Base-by-base conservation (phyloP, 83 land plant species). In the Picea abies region DNA sequence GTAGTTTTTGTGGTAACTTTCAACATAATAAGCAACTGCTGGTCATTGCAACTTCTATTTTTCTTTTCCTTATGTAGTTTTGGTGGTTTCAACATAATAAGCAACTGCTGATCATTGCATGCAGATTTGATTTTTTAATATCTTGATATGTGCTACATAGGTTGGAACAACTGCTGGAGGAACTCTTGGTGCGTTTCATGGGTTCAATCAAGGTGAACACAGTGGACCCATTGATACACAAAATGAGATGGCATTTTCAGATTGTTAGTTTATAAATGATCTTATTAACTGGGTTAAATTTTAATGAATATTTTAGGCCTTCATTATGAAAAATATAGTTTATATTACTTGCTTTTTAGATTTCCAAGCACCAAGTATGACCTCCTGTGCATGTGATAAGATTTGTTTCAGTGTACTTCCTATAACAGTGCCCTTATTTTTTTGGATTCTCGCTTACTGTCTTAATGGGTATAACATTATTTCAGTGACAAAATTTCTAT, bases 141-240 rank as follows among this genome's bases (percentile, higher is more conserved):
- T 70, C 37, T 41, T 41, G 47, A 41, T 70, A 16, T 37, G 19
- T 70, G 75, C 44, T 26, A 15, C 75, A 32, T 20, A 70, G 75
- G 75, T 70, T 70, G 75, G 75, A 70, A 37, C 75, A 70, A 15
- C 75, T 70, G 75, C 75, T 70, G 75, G 75, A 15, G 75, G 75
- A 70, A 70, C 75, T 70, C 75, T 70, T 37, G 44, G 75, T 70
- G 75, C 75, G 14, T 70, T 70, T 70, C 75, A 70, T 70, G 75
- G 75, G 75, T 70, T 70, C 41, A 70, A 70, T 35, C 17, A 29
- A 70, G 75, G 75, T 70, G 75, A 70, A 35, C n/a, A 16, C 49
- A 25, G 16, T 15, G 12, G 19, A 37, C 5, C 75, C 8, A 15
- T 14, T 70, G 47, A 39, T 37, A 10, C 19, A 35, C n/a, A 37